These are phyloP conservation scores for Rhizoclosmatium sp. DNA, from an alignment of 192 early-diverging fungal genomes.

Conservation along the genomic window DNA sequence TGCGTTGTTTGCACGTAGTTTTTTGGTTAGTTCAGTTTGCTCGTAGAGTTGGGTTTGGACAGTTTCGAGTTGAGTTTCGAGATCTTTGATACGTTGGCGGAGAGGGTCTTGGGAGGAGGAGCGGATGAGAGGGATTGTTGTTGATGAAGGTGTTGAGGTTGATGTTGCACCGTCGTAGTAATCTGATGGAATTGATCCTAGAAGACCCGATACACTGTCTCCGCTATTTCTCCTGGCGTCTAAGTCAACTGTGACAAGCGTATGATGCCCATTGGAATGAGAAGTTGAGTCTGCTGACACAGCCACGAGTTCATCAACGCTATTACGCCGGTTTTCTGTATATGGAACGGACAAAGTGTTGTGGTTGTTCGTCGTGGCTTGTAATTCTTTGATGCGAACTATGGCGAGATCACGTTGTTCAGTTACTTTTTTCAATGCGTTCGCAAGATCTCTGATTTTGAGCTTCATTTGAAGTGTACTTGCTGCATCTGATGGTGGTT, in stretches of 20 bases:
- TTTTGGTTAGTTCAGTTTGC: conserved; percentile 25
- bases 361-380: background rate
- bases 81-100: background rate
- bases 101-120: background rate
- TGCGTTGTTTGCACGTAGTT: background rate
- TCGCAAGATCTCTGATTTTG: conserved; percentile 48
- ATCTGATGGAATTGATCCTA: background rate
- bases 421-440: conserved; percentile 36
- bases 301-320: conserved; percentile 8
- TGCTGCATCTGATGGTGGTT: background rate
- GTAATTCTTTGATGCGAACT: conserved; percentile 36
- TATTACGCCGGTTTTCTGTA: background rate
- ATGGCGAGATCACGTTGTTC: conserved; percentile 46
- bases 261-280: too few species aligned
- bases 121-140: background rate
- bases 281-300: background rate
- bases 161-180: background rate
- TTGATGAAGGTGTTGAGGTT: background rate
- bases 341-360: background rate
- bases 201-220: conserved; percentile 6
- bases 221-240: conserved; percentile 6
- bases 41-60: conserved; percentile 3
- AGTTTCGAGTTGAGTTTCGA: background rate
- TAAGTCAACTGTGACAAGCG: conserved; percentile 10
- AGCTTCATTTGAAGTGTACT: conserved; percentile 44